Conservation (phyloP, 139 green algal species). For the Coelastrella sp. region DNA sequence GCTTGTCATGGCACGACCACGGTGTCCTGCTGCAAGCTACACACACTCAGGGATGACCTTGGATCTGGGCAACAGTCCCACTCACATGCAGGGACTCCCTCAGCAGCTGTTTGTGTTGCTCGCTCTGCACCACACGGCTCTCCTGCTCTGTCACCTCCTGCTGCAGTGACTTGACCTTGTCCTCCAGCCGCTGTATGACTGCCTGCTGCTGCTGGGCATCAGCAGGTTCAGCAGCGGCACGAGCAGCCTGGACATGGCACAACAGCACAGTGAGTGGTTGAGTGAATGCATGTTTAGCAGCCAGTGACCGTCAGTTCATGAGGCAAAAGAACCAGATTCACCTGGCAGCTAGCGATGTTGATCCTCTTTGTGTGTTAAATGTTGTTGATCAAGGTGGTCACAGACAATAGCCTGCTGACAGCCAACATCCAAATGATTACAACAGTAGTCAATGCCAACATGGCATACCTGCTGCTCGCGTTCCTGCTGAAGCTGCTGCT, state of each 20-base stretch:
- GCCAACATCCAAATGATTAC: too few species aligned
- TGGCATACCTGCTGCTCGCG: background rate
- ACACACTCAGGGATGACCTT: too few species aligned
- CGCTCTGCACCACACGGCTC: background rate
- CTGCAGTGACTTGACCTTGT: background rate
- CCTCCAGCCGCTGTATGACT: background rate
- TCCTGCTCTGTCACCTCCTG: background rate
- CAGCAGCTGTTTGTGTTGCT: background rate
- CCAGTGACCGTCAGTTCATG: too few species aligned
- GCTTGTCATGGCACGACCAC: too few species aligned
- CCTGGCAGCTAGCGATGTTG: too few species aligned
- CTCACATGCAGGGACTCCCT: background rate
- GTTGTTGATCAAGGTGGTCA: too few species aligned
- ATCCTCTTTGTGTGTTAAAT: too few species aligned
- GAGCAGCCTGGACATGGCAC: background rate
- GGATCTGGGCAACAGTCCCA: background rate
- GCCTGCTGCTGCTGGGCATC: slow-evolving; percentile 9
- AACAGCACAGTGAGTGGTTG: background rate
- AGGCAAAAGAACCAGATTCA: too few species aligned
- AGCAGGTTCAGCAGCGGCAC: background rate
- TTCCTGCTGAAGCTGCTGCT: slow-evolving; percentile 31
- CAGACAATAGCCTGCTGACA: too few species aligned
- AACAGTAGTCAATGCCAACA: background rate
- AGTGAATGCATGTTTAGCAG: too few species aligned
- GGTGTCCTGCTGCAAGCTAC: too few species aligned